Conservation (phyloP, 2,329 filamentous ascomycete species). For the Nannizzia gypsea region DNA sequence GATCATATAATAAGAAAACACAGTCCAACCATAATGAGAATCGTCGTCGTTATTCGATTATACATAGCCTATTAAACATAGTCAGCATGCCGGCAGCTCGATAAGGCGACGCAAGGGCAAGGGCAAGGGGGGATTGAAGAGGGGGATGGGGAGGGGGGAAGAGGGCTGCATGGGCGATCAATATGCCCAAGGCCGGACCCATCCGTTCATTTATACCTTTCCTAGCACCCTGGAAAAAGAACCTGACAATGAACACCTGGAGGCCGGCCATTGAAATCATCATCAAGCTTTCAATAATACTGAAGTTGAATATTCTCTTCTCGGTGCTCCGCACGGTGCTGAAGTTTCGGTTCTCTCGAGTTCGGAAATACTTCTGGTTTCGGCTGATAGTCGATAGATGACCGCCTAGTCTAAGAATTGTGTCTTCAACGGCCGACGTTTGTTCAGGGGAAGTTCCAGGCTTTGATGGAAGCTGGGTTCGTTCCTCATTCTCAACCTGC, state of each 20-base stretch:
- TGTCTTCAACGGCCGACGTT: constrained; percentile 78
- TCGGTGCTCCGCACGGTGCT: constrained; percentile 95
- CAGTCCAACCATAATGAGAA: background rate
- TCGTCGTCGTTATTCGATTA: constrained; percentile 5
- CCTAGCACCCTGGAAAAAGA: constrained; percentile 91
- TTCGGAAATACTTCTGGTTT: constrained; percentile 99
- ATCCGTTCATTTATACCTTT: constrained; percentile 41
- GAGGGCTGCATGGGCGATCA: background rate
- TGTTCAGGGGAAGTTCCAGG: constrained; percentile 82
- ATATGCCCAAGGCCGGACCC: background rate
- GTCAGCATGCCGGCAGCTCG: constrained; percentile 6
- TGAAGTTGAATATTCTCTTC: constrained; percentile 92
- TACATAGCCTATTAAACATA: constrained; percentile 9
- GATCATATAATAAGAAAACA: background rate
- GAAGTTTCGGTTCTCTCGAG: constrained; percentile 96
- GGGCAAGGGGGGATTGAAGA: background rate
- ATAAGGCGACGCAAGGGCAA: background rate
- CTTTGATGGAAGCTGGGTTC: constrained; percentile 72
- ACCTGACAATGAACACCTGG: constrained; percentile 93
- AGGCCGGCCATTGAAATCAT: constrained; percentile 91
- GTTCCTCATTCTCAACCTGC: constrained; percentile 82
- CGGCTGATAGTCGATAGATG: constrained; percentile 88
- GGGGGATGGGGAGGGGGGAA: background rate
- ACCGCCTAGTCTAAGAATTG: constrained; percentile 85
- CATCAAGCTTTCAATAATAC: constrained; percentile 78